These are phyloP conservation scores for Sanguinoderma infundibulare DNA, from an alignment of 1,284 basidiomycete species.

Conservation along the genomic window DNA sequence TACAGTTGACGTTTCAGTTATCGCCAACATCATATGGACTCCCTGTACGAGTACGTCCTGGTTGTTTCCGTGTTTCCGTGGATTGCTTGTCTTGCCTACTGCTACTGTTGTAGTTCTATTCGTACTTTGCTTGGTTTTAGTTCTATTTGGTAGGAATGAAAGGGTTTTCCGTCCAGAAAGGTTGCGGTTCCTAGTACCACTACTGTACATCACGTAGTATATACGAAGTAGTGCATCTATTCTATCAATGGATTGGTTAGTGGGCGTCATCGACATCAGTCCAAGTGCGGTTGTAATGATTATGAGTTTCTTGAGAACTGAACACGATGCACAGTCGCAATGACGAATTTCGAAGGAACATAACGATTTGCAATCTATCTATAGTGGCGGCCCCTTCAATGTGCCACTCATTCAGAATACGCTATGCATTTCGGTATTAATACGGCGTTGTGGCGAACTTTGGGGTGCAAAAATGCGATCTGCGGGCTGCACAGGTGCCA, in stretches of 20 bases:
- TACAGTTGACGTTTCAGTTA: constrained; percentile 22
- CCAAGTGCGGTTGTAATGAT: not conserved
- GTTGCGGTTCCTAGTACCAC: not conserved
- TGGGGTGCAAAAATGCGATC: too few relatives aligned
- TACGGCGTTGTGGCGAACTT: too few relatives aligned
- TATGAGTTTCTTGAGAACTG: too few relatives aligned
- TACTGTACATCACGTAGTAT: not conserved
- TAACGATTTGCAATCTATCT: too few relatives aligned
- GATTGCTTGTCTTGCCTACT: not conserved
- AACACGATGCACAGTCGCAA: too few relatives aligned
- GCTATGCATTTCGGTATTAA: too few relatives aligned
- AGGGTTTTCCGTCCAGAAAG: not conserved
- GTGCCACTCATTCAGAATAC: too few relatives aligned
- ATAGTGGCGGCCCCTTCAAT: too few relatives aligned
- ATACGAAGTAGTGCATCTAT: not conserved
- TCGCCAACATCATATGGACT: not conserved
- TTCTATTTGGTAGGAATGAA: not conserved
- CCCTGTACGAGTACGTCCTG: not conserved
- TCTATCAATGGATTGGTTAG: not conserved
- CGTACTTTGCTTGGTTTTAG: not conserved
- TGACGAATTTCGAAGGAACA: too few relatives aligned
- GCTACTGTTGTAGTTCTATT: not conserved
- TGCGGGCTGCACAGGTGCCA: too few relatives aligned
- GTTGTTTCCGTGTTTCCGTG: not conserved
- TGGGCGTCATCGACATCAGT: not conserved